Evolutionary conservation across 352 stramenopile species (phyloP).

Genomic region (Phytophthora boehmeriae): DNA sequence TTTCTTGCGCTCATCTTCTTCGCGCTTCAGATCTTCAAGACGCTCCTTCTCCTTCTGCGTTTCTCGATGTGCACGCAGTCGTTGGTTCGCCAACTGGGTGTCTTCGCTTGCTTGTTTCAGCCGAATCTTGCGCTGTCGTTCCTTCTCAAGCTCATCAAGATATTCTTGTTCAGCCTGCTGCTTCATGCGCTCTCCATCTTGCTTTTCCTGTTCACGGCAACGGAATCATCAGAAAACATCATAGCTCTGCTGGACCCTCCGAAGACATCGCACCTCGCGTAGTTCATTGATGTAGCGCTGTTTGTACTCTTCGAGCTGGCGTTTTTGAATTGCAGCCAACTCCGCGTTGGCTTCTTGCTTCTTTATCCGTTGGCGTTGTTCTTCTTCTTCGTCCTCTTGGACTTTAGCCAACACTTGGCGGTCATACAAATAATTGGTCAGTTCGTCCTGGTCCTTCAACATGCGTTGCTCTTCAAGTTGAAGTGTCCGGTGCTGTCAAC

Average conservation of each 20-base stretch:
- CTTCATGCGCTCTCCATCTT: conserved; percentile 67
- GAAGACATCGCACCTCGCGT: conserved; percentile 43
- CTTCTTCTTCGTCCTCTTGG: conserved; percentile 55
- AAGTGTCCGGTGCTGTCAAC: conserved; percentile 73
- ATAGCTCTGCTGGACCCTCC: conserved; percentile 7
- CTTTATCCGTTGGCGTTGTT: conserved; percentile 47
- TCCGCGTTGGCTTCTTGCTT: conserved; percentile 51
- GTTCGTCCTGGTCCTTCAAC: conserved; percentile 67
- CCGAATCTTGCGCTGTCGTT: conserved; percentile 45
- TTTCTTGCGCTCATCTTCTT: conserved; percentile 77
- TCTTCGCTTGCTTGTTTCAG: conserved; percentile 65
- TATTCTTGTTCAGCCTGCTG: conserved; percentile 63
- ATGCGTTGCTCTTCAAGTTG: conserved; percentile 76
- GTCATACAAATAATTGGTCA: conserved; percentile 60
- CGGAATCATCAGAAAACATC: conserved; percentile 3
- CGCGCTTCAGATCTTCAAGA: conserved; percentile 71
- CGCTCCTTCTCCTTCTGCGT: conserved; percentile 62
- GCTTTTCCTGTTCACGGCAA: conserved; percentile 52
- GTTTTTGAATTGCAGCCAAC: conserved; percentile 67
- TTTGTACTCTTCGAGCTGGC: conserved; percentile 88
- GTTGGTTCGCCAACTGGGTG: conserved; percentile 68
- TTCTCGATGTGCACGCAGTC: conserved; percentile 65
- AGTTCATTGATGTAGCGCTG: conserved; percentile 79
- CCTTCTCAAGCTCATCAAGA: conserved; percentile 59
- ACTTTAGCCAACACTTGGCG: conserved; percentile 58